Conservation (phyloP, 116 monocot genomes). For the Iris pallida region DNA sequence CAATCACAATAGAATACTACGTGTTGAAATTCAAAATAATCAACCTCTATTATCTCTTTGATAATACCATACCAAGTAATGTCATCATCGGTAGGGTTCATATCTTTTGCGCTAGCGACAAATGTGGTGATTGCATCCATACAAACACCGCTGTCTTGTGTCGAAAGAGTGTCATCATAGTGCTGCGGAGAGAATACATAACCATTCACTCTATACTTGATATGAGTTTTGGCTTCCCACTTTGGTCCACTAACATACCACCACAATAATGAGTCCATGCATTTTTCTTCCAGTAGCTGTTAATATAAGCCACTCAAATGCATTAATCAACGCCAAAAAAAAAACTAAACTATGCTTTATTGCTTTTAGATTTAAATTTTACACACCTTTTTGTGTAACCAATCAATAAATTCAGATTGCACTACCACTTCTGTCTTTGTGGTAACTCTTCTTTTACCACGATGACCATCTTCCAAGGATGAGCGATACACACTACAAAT, state of each 20-base stretch:
- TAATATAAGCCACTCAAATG: not conserved
- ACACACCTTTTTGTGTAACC: not conserved
- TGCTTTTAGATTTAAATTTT: not conserved
- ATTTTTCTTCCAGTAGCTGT: not conserved
- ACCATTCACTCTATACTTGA: conserved; percentile 1
- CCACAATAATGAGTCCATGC: not conserved
- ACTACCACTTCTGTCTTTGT: no score
- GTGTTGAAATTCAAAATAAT: not conserved
- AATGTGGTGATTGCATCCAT: conserved; percentile 6
- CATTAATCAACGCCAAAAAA: not conserved
- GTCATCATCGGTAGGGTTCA: not conserved
- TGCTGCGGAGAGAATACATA: not conserved
- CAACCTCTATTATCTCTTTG: not conserved
- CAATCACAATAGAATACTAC: conserved; percentile 3
- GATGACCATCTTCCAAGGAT: no score
- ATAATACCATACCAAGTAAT: conserved; percentile 2
- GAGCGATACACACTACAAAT: no score
- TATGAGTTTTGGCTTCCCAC: not conserved
- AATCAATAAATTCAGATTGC: no score
- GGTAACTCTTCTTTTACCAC: no score
- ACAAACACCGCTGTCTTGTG: conserved; percentile 4
- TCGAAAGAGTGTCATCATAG: not conserved
- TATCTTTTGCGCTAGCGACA: not conserved
- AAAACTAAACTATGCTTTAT: not conserved
- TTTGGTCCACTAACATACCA: not conserved